Percentiles rank a stretch among this genome's conserved stretches.
Conservation (phyloP, 768 basidiomycete species). For the Mrakia frigida region DNA sequence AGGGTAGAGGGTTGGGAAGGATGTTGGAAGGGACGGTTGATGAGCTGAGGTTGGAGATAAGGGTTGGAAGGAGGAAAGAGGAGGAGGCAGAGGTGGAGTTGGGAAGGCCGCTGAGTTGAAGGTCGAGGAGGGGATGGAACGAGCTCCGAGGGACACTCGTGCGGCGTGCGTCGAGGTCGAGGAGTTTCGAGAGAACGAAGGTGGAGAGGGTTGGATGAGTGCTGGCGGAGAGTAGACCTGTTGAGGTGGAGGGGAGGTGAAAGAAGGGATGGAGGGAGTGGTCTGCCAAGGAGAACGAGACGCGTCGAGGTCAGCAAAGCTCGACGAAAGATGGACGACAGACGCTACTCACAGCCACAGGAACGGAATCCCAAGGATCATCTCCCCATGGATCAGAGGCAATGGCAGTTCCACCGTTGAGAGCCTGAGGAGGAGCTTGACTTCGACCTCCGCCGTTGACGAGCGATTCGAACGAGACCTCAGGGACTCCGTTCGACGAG, state of each 20-base stretch:
- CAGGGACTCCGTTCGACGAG: conserved; percentile 43
- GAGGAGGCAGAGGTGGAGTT: not conserved
- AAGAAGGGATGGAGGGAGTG: not conserved
- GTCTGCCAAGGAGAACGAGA: not conserved
- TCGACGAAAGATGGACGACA: conserved; percentile 5
- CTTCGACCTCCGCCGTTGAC: conserved; percentile 54
- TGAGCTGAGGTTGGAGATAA: not conserved
- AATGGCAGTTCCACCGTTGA: conserved; percentile 39
- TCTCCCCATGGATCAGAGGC: conserved; percentile 61
- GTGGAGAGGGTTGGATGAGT: conserved; percentile 36
- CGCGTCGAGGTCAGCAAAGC: not conserved
- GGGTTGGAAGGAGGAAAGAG: conserved; percentile 3
- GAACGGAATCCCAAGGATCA: conserved; percentile 77
- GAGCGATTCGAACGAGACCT: conserved; percentile 79
- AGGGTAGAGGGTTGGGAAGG: conserved; percentile 18
- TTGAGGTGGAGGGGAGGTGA: conserved; percentile 25
- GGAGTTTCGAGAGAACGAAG: conserved; percentile 2
- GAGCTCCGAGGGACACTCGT: conserved; percentile 14
- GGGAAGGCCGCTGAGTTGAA: conserved; percentile 18
- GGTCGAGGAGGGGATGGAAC: conserved; percentile 17
- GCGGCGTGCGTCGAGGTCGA: not conserved
- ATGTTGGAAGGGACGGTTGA: not conserved
- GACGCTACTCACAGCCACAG: conserved; percentile 47
- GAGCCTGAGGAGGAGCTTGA: conserved; percentile 25
- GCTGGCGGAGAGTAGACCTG: conserved; percentile 20